Evolutionary conservation across 1,284 basidiomycete genomes (phyloP), one percentile per base, ranked within the genome.

Genomic region (Fomes fomentarius): DNA sequence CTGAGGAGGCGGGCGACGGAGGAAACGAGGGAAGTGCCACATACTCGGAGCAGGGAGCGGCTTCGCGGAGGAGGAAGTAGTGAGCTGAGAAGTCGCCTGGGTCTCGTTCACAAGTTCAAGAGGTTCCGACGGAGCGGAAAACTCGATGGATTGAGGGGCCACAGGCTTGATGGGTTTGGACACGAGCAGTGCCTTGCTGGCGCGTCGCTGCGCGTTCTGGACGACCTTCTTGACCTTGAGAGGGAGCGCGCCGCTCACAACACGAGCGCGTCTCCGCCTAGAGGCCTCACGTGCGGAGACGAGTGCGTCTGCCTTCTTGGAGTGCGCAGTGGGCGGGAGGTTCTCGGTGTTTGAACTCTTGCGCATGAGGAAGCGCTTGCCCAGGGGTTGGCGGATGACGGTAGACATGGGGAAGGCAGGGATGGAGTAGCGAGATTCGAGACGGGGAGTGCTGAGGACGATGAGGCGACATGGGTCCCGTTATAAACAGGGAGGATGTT

Each of bases 21-120:
- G 70, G n/a, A 63, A 63, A 28, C 70, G 67, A 12, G 74, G 74
- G 39, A 74, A 69, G 67, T 70, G 66, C 65, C 33, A 25, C 21
- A 34, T 25, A 22, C 21, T 25, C 10, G 24, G 22, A n/a, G 24
- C 17, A 15, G 45, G 33, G 9, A n/a, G 33, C 15, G 33, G 33
- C 24, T 33, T 22, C n/a, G 31, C 4, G 12, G 45, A 14, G 5
- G 45, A 9, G 24, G 34, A 10, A 15, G 45, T 26, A 10, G 41
- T 31, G n/a, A 26, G 24, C 26, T 43, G 41, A 31, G 41, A 8
- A 5, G 28, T 11, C 22, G 48, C 40, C 19, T 39, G 47, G 22
- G 48, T 14, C 43, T 53, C 47, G 31, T 24, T 33, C 2, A 44
- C 44, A 14, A 45, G 30, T 15, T 52, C 33, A 12, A 53, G 34